Evolutionary conservation across 768 basidiomycete species (phyloP), one percentile per base, ranked within the genome.

Genomic region (button mushroom (Agaricus bisporus)): DNA sequence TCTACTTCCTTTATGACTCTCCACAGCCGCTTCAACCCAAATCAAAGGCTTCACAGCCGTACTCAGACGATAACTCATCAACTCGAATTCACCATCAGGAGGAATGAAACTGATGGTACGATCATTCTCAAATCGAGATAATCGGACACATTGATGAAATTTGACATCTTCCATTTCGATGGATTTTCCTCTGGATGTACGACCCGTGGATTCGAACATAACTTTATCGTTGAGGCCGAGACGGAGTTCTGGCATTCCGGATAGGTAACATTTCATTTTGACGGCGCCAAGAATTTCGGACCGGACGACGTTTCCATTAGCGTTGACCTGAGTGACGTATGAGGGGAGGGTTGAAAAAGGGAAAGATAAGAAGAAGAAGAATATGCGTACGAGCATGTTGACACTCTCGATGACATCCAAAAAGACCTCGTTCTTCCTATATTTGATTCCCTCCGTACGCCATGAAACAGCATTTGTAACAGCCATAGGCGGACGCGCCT

Each of bases 91-190:
- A 63, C 97, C 97, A 66, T 98, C 95, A 3, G 97, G 95, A 0
- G 97, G 97, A 62, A 98, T 99, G 73, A 99, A 99, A 35, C 91
- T 94, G 64, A 98, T 99, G 0, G 95, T 98, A 56, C 97, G 87
- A 71, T 99, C 95, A 68, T 97, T 98, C 65, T 99, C 97, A 65
- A 99, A 99, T 6, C 95, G 84, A 9, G 94, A 88, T 20, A 99
- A 79, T 9, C 97, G 91, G 10, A 98, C 97, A 63, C 97, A 99
- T 77, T 99, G 97, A 65, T 99, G 97, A 74, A 99, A 99, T 68
- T 98, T 98, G 73, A 98, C 92, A 63, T 98, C 97, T 68, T 99
- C 97, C 90, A 99, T 97, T 71, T 99, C 97, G 60, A 99, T 97
- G 2, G 97, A 88, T 70, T 98, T 99, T 11, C 95, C 95, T 11